phyloP scores from a whole-genome alignment of 176 grass and related monocot genomes.

The Metroxylon sagu region DNA sequence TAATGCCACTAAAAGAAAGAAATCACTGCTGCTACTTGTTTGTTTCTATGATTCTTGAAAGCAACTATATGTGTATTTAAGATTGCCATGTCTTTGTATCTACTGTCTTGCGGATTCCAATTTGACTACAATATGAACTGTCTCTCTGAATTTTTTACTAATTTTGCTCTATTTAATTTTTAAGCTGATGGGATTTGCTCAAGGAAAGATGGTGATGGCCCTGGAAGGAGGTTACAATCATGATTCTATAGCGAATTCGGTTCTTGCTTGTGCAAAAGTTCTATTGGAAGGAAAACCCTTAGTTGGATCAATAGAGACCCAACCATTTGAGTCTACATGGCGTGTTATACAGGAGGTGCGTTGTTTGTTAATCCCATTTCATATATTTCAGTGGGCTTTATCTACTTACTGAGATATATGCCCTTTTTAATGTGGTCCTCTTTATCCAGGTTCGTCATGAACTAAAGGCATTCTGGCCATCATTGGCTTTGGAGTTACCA shows the following conservation, averaged over 20 bases:
- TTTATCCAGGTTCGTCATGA: slow-evolving; percentile 71
- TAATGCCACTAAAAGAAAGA: too few relatives aligned
- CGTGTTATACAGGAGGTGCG: slow-evolving; percentile 68
- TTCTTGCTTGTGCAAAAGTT: slow-evolving; percentile 70
- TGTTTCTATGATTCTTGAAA: too few relatives aligned
- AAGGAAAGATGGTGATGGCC: slow-evolving; percentile 87
- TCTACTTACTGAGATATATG: slow-evolving; percentile 10
- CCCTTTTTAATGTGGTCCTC: neutral
- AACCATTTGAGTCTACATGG: slow-evolving; percentile 77
- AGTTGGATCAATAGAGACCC: slow-evolving; percentile 23
- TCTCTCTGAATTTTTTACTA: too few relatives aligned
- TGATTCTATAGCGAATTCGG: slow-evolving; percentile 80
- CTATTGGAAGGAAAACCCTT: slow-evolving; percentile 63
- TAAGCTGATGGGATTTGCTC: slow-evolving; percentile 72
- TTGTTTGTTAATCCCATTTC: slow-evolving; percentile 25
- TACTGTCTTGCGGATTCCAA: too few relatives aligned
- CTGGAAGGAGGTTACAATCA: slow-evolving; percentile 98
- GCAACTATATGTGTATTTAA: too few relatives aligned
- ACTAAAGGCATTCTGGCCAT: slow-evolving; percentile 84
- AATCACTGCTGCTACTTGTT: too few relatives aligned
- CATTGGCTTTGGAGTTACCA: slow-evolving; percentile 48
- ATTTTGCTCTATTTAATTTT: slow-evolving; percentile 1
- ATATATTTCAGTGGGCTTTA: slow-evolving; percentile 14
- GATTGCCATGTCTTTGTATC: neutral
- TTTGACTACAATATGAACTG: too few relatives aligned